Percentiles rank a stretch among this genome's conserved stretches.
Evolutionary conservation across 2,329 filamentous ascomycete species (phyloP).

Genomic region (Elsinoe necatrix): DNA sequence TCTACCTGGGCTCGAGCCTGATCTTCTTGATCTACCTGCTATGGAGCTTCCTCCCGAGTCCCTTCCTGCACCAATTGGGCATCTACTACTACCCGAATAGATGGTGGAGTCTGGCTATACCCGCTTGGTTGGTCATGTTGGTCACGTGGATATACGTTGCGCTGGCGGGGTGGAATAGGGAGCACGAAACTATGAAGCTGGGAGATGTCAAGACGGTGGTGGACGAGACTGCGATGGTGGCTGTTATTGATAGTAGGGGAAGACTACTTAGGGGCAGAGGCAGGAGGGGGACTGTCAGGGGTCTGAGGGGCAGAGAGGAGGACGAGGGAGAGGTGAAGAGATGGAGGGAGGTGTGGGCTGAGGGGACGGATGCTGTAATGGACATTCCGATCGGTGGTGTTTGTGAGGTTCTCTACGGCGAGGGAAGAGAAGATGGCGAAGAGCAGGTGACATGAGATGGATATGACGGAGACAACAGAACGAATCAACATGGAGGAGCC

Average conservation of each 20-base stretch:
- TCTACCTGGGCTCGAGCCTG: conserved; percentile 82
- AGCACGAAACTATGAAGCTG: conserved; percentile 75
- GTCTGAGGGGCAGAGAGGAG: conserved; percentile 33
- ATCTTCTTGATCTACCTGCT: conserved; percentile 65
- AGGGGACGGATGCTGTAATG: conserved; percentile 93
- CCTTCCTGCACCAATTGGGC: conserved; percentile 83
- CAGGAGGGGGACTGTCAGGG: conserved; percentile 22
- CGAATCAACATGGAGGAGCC: no score
- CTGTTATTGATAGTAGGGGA: conserved; percentile 67
- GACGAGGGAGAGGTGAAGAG: conserved; percentile 41
- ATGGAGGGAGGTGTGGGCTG: conserved; percentile 80
- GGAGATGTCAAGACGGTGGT: conserved; percentile 79
- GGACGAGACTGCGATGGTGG: conserved; percentile 80
- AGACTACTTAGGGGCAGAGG: conserved; percentile 36
- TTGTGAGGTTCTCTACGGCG: conserved; percentile 86
- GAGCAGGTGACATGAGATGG: background rate
- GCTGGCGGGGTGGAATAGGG: conserved; percentile 81
- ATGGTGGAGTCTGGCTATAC: conserved; percentile 94
- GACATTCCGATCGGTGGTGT: conserved; percentile 92
- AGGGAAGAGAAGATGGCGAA: conserved; percentile 34
- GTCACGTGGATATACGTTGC: conserved; percentile 92
- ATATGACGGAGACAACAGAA: background rate
- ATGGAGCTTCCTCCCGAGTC: conserved; percentile 87
- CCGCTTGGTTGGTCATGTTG: conserved; percentile 79
- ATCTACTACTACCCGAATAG: conserved; percentile 96